Evolutionary conservation across 495 filamentous ascomycete species (phyloP).

Genomic region (Annulohypoxylon maeteangense): DNA sequence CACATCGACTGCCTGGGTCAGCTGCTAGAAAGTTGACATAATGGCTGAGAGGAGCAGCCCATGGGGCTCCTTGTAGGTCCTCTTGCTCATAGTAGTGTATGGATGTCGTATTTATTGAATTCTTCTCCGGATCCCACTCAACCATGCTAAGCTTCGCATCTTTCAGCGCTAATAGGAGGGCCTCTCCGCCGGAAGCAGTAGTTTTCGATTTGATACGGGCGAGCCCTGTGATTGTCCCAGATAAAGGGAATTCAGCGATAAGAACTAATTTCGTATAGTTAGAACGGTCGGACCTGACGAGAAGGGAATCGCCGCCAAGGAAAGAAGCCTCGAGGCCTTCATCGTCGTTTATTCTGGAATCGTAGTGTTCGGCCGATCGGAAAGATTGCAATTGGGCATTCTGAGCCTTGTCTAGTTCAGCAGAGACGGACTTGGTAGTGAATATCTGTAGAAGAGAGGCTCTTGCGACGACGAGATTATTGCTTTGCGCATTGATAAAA

Average conservation of each 20-base stretch:
- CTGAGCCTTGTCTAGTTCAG: constrained; percentile 60
- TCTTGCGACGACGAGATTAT: constrained; percentile 88
- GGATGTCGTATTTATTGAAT: constrained; percentile 83
- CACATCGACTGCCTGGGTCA: constrained; percentile 92
- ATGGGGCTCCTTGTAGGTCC: constrained; percentile 79
- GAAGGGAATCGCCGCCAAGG: constrained; percentile 63
- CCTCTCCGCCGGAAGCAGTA: constrained; percentile 82
- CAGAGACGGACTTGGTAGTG: constrained; percentile 63
- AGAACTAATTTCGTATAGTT: constrained; percentile 82
- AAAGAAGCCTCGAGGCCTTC: constrained; percentile 70
- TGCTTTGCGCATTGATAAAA: constrained; percentile 77
- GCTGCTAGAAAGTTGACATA: constrained; percentile 83
- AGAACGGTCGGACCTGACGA: constrained; percentile 65
- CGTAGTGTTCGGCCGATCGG: constrained; percentile 48
- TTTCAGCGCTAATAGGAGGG: constrained; percentile 82
- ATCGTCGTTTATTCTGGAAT: constrained; percentile 64
- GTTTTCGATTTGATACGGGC: constrained; percentile 75
- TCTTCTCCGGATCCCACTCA: constrained; percentile 88
- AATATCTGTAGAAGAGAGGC: constrained; percentile 94
- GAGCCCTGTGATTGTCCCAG: constrained; percentile 85
- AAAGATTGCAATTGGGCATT: constrained; percentile 44
- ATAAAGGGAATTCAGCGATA: constrained; percentile 80
- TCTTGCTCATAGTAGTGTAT: constrained; percentile 99
- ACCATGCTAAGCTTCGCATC: constrained; percentile 94
- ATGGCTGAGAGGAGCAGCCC: constrained; percentile 73